These are phyloP conservation scores for Prunella vulgaris DNA, from an alignment of 257 asterid species.

Conservation along the genomic window DNA sequence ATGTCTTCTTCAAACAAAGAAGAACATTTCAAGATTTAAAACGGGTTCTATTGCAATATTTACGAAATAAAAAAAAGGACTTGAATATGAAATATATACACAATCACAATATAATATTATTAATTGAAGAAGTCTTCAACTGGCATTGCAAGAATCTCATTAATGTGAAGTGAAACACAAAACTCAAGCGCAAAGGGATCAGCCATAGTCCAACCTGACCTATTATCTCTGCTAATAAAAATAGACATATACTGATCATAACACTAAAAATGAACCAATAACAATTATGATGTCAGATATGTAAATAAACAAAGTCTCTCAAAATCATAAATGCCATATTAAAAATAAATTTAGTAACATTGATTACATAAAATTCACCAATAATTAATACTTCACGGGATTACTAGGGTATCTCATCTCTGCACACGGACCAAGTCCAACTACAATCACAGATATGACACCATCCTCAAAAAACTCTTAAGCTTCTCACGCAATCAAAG, in stretches of 20 bases:
- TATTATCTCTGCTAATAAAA: constrained; percentile 40
- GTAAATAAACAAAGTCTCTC: not conserved
- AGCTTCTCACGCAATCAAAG: constrained; percentile 91
- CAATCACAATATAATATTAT: not conserved
- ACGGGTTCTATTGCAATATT: not conserved
- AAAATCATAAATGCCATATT: not conserved
- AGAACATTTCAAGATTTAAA: not conserved
- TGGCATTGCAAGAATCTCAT: constrained; percentile 65
- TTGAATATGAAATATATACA: not conserved
- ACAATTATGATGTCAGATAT: not conserved
- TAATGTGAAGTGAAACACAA: constrained; percentile 48
- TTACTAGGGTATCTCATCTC: constrained; percentile 81
- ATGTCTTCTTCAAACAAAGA: not conserved
- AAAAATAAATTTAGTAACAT: not conserved
- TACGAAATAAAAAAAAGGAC: not conserved
- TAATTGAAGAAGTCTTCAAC: constrained; percentile 34
- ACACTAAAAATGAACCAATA: constrained; percentile 48
- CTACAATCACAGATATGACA: constrained; percentile 59
- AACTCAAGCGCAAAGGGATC: constrained; percentile 61
- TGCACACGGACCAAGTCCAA: constrained; percentile 93
- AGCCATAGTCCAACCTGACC: constrained; percentile 54
- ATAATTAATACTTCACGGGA: constrained; percentile 82
- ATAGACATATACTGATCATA: constrained; percentile 73
- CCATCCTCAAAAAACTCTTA: constrained; percentile 73
- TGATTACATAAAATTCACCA: constrained; percentile 85